Evolutionary conservation across 2,329 filamentous ascomycete species (phyloP).

Genomic region (Purpureocillium takamizusanense): DNA sequence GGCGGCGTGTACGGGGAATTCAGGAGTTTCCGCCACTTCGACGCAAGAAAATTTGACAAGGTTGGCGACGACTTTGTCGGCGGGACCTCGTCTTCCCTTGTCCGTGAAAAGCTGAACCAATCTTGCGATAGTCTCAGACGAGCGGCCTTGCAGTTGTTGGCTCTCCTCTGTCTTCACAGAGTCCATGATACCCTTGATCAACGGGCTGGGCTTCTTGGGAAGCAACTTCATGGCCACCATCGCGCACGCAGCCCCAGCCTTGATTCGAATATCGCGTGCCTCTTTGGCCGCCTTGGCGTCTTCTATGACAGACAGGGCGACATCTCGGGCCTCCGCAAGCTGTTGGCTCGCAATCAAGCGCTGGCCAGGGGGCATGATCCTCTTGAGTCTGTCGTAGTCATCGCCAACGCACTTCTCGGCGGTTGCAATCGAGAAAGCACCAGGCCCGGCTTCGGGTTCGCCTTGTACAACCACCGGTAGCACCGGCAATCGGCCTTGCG

Average conservation of each 20-base stretch:
- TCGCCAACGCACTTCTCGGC: constrained; percentile 80
- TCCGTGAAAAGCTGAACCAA: constrained; percentile 82
- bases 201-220: constrained; percentile 84
- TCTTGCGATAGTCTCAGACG: constrained; percentile 72
- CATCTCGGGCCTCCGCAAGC: constrained; percentile 66
- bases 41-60: constrained; percentile 96
- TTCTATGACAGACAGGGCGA: constrained; percentile 62
- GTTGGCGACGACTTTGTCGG: constrained; percentile 93
- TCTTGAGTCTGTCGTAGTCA: constrained; percentile 84
- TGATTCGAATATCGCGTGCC: constrained; percentile 75
- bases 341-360: constrained; percentile 74
- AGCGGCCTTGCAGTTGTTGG: constrained; percentile 75
- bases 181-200: constrained; percentile 98
- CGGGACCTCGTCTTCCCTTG: constrained; percentile 70
- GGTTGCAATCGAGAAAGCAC: constrained; percentile 79
- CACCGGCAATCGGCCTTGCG: constrained; percentile 63
- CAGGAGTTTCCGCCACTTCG: constrained; percentile 93
- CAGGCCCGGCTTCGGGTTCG: constrained; percentile 82
- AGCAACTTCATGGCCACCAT: constrained; percentile 79
- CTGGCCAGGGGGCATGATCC: constrained; percentile 79
- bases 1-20: constrained; percentile 75
- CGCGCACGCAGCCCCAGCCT: constrained; percentile 77
- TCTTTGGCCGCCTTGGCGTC: constrained; percentile 75
- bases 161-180: constrained; percentile 95
- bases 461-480: constrained; percentile 91